phyloP scores from a whole-genome alignment of 257 asterid genomes.

The Nicotiana benthamiana region DNA sequence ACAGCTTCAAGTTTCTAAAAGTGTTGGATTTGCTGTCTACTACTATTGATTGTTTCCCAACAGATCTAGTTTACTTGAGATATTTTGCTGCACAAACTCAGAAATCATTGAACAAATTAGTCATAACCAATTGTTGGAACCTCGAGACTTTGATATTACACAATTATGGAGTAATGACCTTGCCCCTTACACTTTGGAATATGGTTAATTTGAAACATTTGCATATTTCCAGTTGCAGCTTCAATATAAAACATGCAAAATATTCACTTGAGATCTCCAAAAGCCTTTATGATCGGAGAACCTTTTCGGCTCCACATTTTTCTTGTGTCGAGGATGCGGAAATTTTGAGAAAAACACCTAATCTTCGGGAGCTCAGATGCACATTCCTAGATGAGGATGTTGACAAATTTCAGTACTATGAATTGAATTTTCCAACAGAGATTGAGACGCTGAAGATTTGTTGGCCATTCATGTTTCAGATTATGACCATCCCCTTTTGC shows the following conservation, averaged over 20 bases:
- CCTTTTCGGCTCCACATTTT: background rate
- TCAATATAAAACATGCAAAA: background rate
- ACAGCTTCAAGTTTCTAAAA: background rate
- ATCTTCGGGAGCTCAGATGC: background rate
- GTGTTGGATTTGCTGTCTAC: slow-evolving; percentile 8
- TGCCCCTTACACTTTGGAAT: slow-evolving; percentile 1
- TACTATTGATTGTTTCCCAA: background rate
- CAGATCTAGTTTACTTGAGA: slow-evolving; percentile 6
- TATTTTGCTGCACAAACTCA: slow-evolving; percentile 1
- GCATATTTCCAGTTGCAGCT: background rate
- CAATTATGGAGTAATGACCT: background rate
- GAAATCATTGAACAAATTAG: background rate
- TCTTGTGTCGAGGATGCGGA: background rate
- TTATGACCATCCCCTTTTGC: background rate
- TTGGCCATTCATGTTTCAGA: too few relatives aligned
- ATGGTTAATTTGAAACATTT: slow-evolving; percentile 12
- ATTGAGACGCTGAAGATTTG: background rate
- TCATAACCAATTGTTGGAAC: background rate
- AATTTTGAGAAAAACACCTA: background rate
- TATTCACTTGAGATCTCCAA: background rate
- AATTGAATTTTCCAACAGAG: background rate
- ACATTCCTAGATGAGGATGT: background rate
- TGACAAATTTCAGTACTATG: background rate
- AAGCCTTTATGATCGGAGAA: background rate
- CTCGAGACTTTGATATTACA: slow-evolving; percentile 5